Base-by-base conservation (phyloP, 2,329 filamentous ascomycete genomes). In the Fusarium sp. region DNA sequence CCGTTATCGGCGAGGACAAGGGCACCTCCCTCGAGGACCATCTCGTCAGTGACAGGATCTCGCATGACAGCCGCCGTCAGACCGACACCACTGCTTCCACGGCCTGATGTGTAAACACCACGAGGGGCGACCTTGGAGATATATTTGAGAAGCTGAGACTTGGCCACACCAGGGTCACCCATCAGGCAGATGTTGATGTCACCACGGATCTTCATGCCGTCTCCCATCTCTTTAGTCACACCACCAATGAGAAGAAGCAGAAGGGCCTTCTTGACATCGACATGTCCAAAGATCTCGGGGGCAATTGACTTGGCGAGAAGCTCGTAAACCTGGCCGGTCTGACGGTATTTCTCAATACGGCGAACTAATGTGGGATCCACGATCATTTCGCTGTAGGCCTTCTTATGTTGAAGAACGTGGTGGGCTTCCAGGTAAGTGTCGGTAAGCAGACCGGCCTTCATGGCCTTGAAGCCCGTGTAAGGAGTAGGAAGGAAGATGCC, bases 101-200 rank as follows among this genome's bases (percentile, higher is more conserved):
- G 91, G 67, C 92, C 92, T 6, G 92, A 93, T 7, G 92, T 94
- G 81, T 94, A 94, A 14, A 94, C 91, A 74, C 94, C 94, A 68
- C 96, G 93, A 66, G 96, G 96, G 3, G 96, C 95, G 30, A 99
- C 96, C 83, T 99, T 98, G 71, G 94, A 93, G 78, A 99, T 98
- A 80, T 99, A 99, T 82, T 98, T 98, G 72, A 99, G 87, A 72
- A 99, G 84, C 84, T 99, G 96, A 40, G 96, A 99, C 84, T 99
- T 99, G 83, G 96, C 96, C 78, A 99, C 96, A 93, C 96, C 96
- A 78, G 96, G 96, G 77, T 99, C 96, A 86, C 96, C 96, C 96
- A 99, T 99, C 77, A 99, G 84, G 80, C 96, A 98, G 68, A 99
- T 91, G 82, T 99, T 99, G 85, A 99, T 97, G 78, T 99, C 96